Conservation (phyloP, 495 filamentous ascomycete genomes). For the Hypoxylon lenormandii region DNA sequence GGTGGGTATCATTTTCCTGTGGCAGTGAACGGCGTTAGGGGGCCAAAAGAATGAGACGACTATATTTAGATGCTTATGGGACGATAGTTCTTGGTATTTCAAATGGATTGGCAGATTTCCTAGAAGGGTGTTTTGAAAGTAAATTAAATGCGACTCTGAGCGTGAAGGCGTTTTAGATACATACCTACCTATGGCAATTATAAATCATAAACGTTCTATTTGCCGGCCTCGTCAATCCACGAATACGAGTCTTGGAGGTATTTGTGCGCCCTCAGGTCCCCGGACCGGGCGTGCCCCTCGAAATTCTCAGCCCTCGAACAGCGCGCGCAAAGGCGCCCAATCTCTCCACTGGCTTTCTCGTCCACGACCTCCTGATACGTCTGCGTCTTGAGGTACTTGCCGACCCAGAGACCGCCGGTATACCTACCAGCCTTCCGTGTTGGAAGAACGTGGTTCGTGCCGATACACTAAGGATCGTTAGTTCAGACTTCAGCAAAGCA, state of each 20-base stretch:
- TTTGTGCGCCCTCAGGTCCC: slow-evolving; percentile 60
- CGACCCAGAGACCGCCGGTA: slow-evolving; percentile 66
- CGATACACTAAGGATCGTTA: slow-evolving; percentile 55
- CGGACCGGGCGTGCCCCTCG: slow-evolving; percentile 66
- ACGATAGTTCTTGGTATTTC: too few species aligned
- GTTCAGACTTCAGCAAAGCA: neutral
- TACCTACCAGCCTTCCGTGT: slow-evolving; percentile 62
- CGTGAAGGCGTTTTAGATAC: too few species aligned
- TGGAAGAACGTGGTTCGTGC: slow-evolving; percentile 67
- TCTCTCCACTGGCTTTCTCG: slow-evolving; percentile 60
- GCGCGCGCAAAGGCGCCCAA: slow-evolving; percentile 64
- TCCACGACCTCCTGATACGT: slow-evolving; percentile 66
- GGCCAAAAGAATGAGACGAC: too few species aligned
- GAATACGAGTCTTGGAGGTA: slow-evolving; percentile 57
- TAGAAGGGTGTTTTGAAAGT: too few species aligned
- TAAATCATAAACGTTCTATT: slow-evolving; percentile 13
- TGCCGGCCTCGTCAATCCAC: slow-evolving; percentile 57
- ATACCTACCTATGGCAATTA: too few species aligned
- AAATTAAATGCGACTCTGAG: too few species aligned
- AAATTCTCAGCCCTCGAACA: slow-evolving; percentile 66
- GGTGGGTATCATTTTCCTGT: too few species aligned
- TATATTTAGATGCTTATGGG: too few species aligned
- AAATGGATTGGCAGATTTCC: too few species aligned
- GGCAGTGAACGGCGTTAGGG: too few species aligned
- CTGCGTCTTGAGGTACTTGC: slow-evolving; percentile 64